These are phyloP conservation scores for Retiboletus flavoniger DNA, from an alignment of 1,284 basidiomycete genomes.

Conservation along the genomic window DNA sequence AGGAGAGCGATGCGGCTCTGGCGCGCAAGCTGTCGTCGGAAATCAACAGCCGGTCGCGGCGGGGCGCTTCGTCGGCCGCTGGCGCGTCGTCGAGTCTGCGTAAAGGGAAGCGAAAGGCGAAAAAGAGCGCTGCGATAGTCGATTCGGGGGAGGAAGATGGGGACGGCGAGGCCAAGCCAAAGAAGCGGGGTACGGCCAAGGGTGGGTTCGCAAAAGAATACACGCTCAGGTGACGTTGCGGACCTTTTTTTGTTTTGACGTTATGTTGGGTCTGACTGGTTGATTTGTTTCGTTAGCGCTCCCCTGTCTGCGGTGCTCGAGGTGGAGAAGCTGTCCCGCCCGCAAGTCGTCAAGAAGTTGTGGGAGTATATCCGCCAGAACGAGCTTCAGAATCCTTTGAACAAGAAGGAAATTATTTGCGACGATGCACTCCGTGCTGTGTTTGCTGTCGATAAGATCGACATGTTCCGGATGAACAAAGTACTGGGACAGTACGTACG, in stretches of 20 bases:
- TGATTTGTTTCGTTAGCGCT: slow-evolving; percentile 42
- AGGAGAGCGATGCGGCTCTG: slow-evolving; percentile 57
- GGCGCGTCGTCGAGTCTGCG: slow-evolving; percentile 44
- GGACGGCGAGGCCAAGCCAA: slow-evolving; percentile 41
- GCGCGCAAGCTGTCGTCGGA: slow-evolving; percentile 70
- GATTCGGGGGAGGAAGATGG: slow-evolving; percentile 54
- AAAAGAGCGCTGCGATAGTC: slow-evolving; percentile 61
- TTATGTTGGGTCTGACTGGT: slow-evolving; percentile 1
- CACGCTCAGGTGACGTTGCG: slow-evolving; percentile 55
- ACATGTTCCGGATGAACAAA: slow-evolving; percentile 90
- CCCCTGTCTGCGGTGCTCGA: slow-evolving; percentile 61
- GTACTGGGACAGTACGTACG: slow-evolving; percentile 67
- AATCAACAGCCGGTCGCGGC: slow-evolving; percentile 64
- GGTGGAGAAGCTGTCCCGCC: slow-evolving; percentile 68
- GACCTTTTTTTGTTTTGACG: neutral
- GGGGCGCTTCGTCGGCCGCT: slow-evolving; percentile 46
- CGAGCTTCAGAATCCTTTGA: slow-evolving; percentile 75
- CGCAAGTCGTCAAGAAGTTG: slow-evolving; percentile 84
- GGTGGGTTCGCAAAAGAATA: slow-evolving; percentile 80
- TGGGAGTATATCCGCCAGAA: slow-evolving; percentile 84
- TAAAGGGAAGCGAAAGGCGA: slow-evolving; percentile 44
- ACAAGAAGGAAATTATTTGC: slow-evolving; percentile 80
- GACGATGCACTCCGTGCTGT: slow-evolving; percentile 67
- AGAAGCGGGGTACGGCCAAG: slow-evolving; percentile 45
- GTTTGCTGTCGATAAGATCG: slow-evolving; percentile 74